Base-by-base conservation (phyloP, 306 rosid genomes). In the Fragaria nilgerrensis region DNA sequence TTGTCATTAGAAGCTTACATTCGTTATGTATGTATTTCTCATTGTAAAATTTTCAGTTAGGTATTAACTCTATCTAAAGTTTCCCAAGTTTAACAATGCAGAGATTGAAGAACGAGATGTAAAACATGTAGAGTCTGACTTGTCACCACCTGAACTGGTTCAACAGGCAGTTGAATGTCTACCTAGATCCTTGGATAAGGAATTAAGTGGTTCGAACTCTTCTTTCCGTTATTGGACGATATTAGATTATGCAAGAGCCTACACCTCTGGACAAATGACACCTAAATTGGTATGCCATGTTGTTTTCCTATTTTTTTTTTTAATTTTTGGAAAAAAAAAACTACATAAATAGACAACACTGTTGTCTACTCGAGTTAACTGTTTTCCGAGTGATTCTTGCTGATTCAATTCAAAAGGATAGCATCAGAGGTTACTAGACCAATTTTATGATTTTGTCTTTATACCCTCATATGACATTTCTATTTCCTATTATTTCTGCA, bases 211-310 rank as follows among this genome's bases (percentile, higher is more conserved):
- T 67, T 67, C 20, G 68, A 72, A 69, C 65, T 58, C 62, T 77
- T 73, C 79, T 27, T 86, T 94, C 81, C 74, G 19, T 72, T 84
- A 88, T 23, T 89, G 97, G 98, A 92, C 92, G 45, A 87, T 92
- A 83, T 83, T 82, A 78, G 93, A 94, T 76, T 94, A 90, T 79
- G 86, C 86, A 71, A 92, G 80, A 79, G 98, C 93, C 79, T 92
- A 92, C 68, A 78, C 72, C 25, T 89, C 89, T 36, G 86, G 88
- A 69, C 56, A 84, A 64, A 75, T 82, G 69, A 94, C 98, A 71
- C 98, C 98, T 67, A 79, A 44, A 66, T 39, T 70, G 92, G 98
- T 94, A 89, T 66, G 87, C 58, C 27, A 58, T 17, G 11, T 49
- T 73, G 2, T 53, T 45, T 19, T 47, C 45, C 5, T 5, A 36